Percentiles rank a stretch among this genome's conserved stretches.
phyloP scores from a whole-genome alignment of 805 yeast genomes.

The Kodamaea nitidulidarum region DNA sequence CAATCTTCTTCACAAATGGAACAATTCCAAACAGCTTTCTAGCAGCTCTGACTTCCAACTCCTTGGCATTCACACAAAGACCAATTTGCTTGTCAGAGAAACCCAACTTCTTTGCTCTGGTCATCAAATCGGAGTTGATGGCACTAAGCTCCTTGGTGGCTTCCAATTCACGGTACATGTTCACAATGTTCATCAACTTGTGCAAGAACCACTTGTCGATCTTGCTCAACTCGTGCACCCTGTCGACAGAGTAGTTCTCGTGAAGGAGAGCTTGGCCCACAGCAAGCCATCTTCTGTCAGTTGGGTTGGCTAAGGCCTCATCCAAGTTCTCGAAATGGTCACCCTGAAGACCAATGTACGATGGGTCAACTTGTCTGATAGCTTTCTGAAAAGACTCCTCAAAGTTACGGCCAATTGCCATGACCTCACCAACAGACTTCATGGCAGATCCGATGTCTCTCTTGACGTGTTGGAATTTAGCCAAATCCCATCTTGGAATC shows the following conservation, averaged over 20 bases:
- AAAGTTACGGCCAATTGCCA: constrained; percentile 97
- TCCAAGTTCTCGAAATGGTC: constrained; percentile 74
- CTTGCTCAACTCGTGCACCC: constrained; percentile 85
- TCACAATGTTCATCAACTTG: constrained; percentile 90
- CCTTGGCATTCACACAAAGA: constrained; percentile 63
- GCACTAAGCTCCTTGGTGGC: constrained; percentile 49
- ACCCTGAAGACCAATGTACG: constrained; percentile 88
- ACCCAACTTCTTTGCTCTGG: constrained; percentile 86
- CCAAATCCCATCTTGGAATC: constrained; percentile 97
- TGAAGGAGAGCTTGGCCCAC: constrained; percentile 95
- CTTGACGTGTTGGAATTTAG: constrained; percentile 93
- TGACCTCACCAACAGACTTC: constrained; percentile 99
- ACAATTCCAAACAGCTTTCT: constrained; percentile 76
- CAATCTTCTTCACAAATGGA: constrained; percentile 95
- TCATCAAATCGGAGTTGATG: constrained; percentile 64
- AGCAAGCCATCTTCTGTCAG: constrained; percentile 96
- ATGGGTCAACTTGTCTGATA: constrained; percentile 91
- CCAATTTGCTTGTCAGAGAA: constrained; percentile 95
- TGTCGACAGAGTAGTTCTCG: constrained; percentile 86
- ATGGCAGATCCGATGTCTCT: constrained; percentile 91
- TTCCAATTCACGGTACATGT: constrained; percentile 80
- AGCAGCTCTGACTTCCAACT: constrained; percentile 75
- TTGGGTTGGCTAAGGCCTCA: constrained; percentile 73
- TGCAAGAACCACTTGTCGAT: constrained; percentile 95
- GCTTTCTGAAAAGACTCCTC: constrained; percentile 99